A percentile compares a stretch with the other conserved stretches of the same genome.
Evolutionary conservation across 495 filamentous ascomycete genomes (phyloP).

Genomic region (Penicillium maclennaniae): DNA sequence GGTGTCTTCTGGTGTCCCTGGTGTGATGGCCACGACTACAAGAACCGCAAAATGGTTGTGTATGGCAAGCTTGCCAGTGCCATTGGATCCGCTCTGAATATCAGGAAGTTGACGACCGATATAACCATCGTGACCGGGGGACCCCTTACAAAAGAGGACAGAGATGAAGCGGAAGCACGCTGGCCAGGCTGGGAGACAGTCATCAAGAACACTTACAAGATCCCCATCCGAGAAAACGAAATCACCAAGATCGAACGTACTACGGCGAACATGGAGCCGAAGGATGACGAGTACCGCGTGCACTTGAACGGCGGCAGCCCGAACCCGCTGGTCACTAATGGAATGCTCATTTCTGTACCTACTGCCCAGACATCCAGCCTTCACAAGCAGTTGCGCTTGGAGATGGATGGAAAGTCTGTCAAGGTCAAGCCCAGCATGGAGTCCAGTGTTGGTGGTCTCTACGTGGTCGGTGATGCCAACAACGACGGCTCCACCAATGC

Average conservation of each 20-base stretch:
- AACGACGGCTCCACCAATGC: conserved; percentile 46
- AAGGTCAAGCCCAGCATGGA: conserved; percentile 30
- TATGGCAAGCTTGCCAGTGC: conserved; percentile 28
- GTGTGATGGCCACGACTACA: conserved; percentile 49
- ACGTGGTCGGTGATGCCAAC: conserved; percentile 48
- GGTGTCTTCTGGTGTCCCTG: conserved; percentile 50
- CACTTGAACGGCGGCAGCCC: conserved; percentile 2
- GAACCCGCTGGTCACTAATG: neutral
- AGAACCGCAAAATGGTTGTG: conserved; percentile 39
- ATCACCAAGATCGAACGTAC: conserved; percentile 6
- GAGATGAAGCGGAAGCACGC: conserved; percentile 2
- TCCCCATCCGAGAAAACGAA: conserved; percentile 2
- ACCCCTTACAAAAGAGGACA: conserved; percentile 38
- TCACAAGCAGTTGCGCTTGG: conserved; percentile 11
- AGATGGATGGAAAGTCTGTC: conserved; percentile 19
- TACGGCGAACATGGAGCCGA: neutral
- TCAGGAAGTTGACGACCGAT: conserved; percentile 35
- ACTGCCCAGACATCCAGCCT: conserved; percentile 30
- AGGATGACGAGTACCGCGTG: conserved; percentile 6
- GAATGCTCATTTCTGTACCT: conserved; percentile 2
- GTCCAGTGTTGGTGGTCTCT: conserved; percentile 41
- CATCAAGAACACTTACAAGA: conserved; percentile 4
- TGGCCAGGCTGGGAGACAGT: conserved; percentile 10
- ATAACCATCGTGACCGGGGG: conserved; percentile 52
- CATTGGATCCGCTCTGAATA: conserved; percentile 31